Conservation (phyloP, 2,329 filamentous ascomycete genomes). For the Alternaria longipes region DNA sequence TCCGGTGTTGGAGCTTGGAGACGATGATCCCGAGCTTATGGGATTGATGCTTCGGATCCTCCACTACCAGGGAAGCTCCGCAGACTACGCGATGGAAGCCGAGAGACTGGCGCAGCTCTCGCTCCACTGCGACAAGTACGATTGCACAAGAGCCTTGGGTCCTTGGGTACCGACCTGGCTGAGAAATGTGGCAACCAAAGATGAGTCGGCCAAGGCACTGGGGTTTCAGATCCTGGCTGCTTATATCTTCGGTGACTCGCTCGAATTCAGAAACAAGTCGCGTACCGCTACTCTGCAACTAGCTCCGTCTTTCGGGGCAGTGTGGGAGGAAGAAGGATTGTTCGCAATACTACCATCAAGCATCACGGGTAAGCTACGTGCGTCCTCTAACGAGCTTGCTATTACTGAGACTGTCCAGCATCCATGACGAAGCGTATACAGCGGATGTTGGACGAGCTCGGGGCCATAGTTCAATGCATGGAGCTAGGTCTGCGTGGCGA, state of each 20-base stretch:
- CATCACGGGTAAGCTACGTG: neutral
- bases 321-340: neutral
- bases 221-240: constrained; percentile 18
- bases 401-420: neutral
- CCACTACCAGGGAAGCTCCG: constrained; percentile 1
- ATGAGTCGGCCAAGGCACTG: neutral
- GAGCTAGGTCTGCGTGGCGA: neutral
- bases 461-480: neutral
- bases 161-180: constrained; percentile 15
- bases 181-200: neutral
- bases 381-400: too few relatives aligned
- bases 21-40: constrained; percentile 16
- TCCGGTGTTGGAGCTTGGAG: constrained; percentile 7
- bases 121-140: constrained; percentile 17
- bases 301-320: neutral
- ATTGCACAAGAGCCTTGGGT: constrained; percentile 9
- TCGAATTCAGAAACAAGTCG: constrained; percentile 3
- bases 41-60: constrained; percentile 10
- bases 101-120: constrained; percentile 12
- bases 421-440: neutral
- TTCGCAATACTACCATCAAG: neutral
- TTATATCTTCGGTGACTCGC: constrained; percentile 9
- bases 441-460: neutral
- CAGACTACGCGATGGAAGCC: constrained; percentile 1
- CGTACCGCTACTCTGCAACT: neutral